Evolutionary conservation across 73 alveolate genomes (phyloP).

Genomic region (Symbiodinium natans): DNA sequence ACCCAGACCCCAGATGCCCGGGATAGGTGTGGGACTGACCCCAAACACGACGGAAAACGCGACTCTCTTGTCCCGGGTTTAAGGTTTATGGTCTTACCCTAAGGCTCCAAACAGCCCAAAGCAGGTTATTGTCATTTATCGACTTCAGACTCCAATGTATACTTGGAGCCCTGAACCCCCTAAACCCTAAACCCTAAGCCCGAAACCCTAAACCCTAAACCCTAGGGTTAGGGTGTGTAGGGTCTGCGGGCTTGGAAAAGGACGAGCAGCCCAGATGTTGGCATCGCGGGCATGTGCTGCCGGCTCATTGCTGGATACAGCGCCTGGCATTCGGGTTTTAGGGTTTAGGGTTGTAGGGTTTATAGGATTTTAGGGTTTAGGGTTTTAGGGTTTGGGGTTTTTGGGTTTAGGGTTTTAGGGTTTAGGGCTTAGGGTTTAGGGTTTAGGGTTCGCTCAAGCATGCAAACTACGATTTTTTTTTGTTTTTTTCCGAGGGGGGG

Average conservation of each 20-base stretch:
- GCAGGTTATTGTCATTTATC: too few species aligned
- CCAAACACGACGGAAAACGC: too few species aligned
- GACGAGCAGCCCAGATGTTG: constrained; percentile 83
- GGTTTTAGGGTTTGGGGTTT: not conserved
- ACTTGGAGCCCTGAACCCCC: not conserved
- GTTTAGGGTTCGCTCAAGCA: not conserved
- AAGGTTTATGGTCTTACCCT: too few species aligned
- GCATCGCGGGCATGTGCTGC: constrained; percentile 53
- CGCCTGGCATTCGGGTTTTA: not conserved
- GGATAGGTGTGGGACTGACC: too few species aligned
- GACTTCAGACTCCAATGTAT: too few species aligned
- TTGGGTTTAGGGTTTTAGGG: not conserved
- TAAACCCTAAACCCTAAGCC: not conserved
- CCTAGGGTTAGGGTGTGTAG: too few species aligned
- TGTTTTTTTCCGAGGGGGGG: too few species aligned
- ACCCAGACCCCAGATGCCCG: too few species aligned
- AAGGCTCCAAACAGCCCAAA: too few species aligned
- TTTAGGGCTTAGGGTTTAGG: not conserved
- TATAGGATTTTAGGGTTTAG: not conserved
- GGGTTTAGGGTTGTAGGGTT: not conserved
- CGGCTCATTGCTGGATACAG: not conserved
- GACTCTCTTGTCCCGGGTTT: too few species aligned
- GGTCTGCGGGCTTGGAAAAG: too few species aligned
- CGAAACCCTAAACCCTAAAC: not conserved
- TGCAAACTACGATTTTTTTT: too few species aligned